Base-by-base conservation (phyloP, 441 rosid species). In the Pelargonium australe region DNA sequence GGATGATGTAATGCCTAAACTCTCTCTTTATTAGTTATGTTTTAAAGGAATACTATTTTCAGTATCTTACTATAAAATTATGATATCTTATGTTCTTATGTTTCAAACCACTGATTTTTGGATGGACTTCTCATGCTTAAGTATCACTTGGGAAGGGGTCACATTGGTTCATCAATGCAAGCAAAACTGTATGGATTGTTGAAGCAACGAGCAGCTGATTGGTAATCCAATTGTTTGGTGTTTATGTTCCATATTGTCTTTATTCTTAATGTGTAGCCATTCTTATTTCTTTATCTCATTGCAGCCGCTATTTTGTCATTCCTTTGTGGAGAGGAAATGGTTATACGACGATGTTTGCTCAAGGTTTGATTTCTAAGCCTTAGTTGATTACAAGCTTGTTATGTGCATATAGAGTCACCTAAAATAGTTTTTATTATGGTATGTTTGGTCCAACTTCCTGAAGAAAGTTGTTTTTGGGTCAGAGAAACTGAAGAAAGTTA, bases 141-240 rank as follows among this genome's bases (percentile, higher is more conserved):
- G 98, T 94, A 84, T 86, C 96, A 94, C 74, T 62, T 94, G 80
- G 98, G 98, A 81, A 85, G 98, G 72, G 95, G 97, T 71, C 96
- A 94, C 51, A 86, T 91, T 75, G 89, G 96, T 55, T 79, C 84
- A 57, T 78, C 91, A 44, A 86, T 89, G 95, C 88, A 84, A 61
- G 86, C 89, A 31, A 76, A 89, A 64, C 90, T 91, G 45, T 89
- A 89, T 81, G 84, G 77, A 58, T 76, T 91, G 74, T 72, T 91
- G 77, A 81, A 81, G 82, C 95, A 91, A 81, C 83, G 97, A 86
- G 86, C 93, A 62, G 73, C 80, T 8, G 91, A 89, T 63, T 89
- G 97, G 98, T 94, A 87, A 72, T 69, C 60, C 62, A 67, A 64
- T 68, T 53, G 4, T 20, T 31, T 37, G 58, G 40, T 73, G 53